Conservation (phyloP, 169 alveolate genomes). For the Plasmodium ovale region DNA sequence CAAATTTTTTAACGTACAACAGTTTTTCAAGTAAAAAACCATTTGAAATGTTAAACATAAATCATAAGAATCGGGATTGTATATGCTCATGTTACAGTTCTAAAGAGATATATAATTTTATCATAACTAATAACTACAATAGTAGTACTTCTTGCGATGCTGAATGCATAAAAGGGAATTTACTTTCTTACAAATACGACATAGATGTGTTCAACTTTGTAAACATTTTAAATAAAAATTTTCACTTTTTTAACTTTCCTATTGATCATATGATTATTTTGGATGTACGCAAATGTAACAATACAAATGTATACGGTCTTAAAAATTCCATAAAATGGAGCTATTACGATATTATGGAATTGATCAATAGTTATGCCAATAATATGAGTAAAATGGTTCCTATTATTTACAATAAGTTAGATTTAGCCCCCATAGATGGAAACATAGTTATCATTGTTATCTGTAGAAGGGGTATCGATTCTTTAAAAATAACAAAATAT, state of each 20-base stretch:
- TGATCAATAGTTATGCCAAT: constrained; percentile 72
- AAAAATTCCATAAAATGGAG: constrained; percentile 61
- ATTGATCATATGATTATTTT: constrained; percentile 38
- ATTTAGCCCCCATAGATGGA: constrained; percentile 6
- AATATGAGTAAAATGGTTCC: constrained; percentile 5
- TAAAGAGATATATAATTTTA: constrained; percentile 17
- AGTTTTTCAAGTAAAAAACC: constrained; percentile 77
- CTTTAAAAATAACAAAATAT: constrained; percentile 52
- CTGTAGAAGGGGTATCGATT: constrained; percentile 76
- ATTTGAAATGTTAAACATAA: constrained; percentile 78
- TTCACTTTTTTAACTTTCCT: constrained; percentile 19
- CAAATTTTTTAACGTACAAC: constrained; percentile 78
- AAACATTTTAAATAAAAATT: constrained; percentile 44
- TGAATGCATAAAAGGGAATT: not conserved
- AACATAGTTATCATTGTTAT: constrained; percentile 58
- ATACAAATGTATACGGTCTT: constrained; percentile 51
- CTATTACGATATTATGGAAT: constrained; percentile 56
- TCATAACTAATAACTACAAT: constrained; percentile 7
- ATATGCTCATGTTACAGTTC: constrained; percentile 30
- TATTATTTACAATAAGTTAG: constrained; percentile 23
- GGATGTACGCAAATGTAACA: constrained; percentile 38
- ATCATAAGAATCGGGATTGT: constrained; percentile 75
- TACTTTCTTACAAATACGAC: constrained; percentile 29
- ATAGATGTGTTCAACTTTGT: constrained; percentile 69
- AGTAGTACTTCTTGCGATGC: constrained; percentile 12